phyloP scores from a whole-genome alignment of 371 early-diverging fungal species.

The Apophysomyces trapeziformis region DNA sequence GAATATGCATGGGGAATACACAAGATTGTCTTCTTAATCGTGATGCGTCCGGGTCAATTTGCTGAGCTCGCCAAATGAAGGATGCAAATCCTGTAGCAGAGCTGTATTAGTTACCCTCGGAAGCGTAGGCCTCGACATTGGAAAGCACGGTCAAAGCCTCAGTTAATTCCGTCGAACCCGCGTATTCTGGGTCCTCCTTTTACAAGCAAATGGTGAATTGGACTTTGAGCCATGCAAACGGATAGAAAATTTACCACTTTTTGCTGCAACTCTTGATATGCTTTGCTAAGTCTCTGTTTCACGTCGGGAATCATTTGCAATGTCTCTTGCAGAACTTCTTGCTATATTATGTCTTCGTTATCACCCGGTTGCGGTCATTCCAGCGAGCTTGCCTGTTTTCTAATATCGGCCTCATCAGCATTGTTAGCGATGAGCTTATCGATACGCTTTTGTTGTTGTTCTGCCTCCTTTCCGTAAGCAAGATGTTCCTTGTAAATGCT shows the following conservation, averaged over 20 bases:
- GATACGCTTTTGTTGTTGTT: conserved; percentile 67
- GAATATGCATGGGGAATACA: too few species aligned
- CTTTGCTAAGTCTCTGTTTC: conserved; percentile 60
- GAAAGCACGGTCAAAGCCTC: conserved; percentile 46
- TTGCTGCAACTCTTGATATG: conserved; percentile 60
- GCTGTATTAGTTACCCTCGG: not conserved
- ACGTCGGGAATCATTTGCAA: conserved; percentile 77
- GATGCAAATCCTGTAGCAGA: too few species aligned
- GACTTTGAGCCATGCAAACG: not conserved
- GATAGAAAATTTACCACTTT: conserved; percentile 35
- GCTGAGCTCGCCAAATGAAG: too few species aligned
- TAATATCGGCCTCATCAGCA: conserved; percentile 69
- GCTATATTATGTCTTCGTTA: conserved; percentile 37
- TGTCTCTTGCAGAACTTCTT: conserved; percentile 80
- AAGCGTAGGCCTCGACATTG: conserved; percentile 23
- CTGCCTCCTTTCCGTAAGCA: conserved; percentile 67
- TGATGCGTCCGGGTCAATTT: too few species aligned
- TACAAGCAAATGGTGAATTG: conserved; percentile 3
- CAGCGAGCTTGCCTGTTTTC: conserved; percentile 64
- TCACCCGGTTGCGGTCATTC: not conserved
- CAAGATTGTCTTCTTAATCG: too few species aligned
- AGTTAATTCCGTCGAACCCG: conserved; percentile 43
- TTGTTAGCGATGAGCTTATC: conserved; percentile 61
- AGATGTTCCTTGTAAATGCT: conserved; percentile 68
- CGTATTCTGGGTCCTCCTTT: conserved; percentile 47